Base-by-base conservation (phyloP, 345 rosid species). In the Murraya paniculata region DNA sequence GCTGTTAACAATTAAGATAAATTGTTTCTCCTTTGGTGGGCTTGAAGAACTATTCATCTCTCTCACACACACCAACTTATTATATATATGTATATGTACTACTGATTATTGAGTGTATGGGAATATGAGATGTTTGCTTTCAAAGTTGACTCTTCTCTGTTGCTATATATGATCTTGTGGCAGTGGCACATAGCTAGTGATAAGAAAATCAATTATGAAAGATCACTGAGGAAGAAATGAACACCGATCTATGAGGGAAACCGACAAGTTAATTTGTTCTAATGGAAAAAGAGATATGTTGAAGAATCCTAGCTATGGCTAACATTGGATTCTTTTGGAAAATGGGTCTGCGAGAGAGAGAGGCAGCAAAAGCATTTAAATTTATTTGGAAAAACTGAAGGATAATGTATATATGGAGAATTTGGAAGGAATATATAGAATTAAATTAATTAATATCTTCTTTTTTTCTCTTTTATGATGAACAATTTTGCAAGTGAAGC, bases 401-500 rank as follows among this genome's bases (percentile, higher is more conserved):
- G n/a, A 31, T 36, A 3, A 7, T 27, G 2, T 2, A 4, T 36
- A 6, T 2, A 35, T 22, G 13, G 21, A 14, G 31, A 35, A 9
- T 55, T 71, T 18, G 50, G 28, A 66, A 0, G 71, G 10, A 14
- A 21, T 71, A 53, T 18, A 25, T 24, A 25, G 57, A 53, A 45
- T 45, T 53, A 53, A 19, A 53, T 53, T 53, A 48, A 56, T 53
- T 69, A 22, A 55, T 22, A 6, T 55, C 9, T 33, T 64, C 4
- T 45, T 45, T 13, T 45, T 41, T 2, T 2, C 21, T 38, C 55
- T 28, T 71, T 53, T 25, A 56, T 24, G 48, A 14, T 31, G 45
- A 61, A 65, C 50, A 75, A 65, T 65, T 75, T 75, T 75, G 78
- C 64, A 75, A 75, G 71, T 65, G 53, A 75, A 75, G 78, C 78